Evolutionary conservation across 1,139 yeast genomes (phyloP).

Genomic region (Candida sanyaensis): DNA sequence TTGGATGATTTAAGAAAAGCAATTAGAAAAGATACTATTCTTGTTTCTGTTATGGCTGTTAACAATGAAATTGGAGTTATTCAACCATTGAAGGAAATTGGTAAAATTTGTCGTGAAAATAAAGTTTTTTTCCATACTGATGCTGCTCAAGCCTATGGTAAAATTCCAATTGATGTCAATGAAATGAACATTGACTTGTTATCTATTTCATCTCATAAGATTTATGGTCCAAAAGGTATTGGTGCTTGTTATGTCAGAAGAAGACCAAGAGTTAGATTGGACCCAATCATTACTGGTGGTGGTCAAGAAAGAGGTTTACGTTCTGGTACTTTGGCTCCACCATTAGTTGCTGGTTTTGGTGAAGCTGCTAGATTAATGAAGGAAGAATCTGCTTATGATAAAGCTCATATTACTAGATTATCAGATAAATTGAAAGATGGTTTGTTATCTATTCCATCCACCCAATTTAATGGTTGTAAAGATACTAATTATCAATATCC

Average conservation of each 20-base stretch:
- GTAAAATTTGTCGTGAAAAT: conserved; percentile 77
- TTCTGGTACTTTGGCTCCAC: conserved; percentile 96
- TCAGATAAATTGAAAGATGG: conserved; percentile 75
- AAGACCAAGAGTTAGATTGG: conserved; percentile 97
- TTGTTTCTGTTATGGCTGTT: conserved; percentile 97
- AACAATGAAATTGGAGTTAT: conserved; percentile 98
- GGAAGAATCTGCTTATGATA: conserved; percentile 73
- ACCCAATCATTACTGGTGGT: conserved; percentile 95
- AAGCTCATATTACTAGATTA: conserved; percentile 64
- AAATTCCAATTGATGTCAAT: conserved; percentile 89
- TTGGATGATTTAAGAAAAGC: conserved; percentile 78
- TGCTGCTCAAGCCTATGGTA: conserved; percentile 97
- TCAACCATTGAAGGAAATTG: conserved; percentile 95
- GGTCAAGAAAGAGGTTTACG: conserved; percentile 99
- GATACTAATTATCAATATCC: conserved; percentile 64
- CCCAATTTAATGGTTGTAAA: conserved; percentile 82
- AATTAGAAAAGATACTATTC: conserved; percentile 86
- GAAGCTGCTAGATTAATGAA: conserved; percentile 90
- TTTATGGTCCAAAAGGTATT: conserved; percentile 97
- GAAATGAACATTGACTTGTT: conserved; percentile 88
- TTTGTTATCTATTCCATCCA: conserved; percentile 79
- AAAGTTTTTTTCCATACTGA: conserved; percentile 98
- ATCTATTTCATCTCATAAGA: conserved; percentile 94
- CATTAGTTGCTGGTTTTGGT: conserved; percentile 93
- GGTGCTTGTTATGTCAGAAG: conserved; percentile 96